Base-by-base conservation (phyloP, 345 rosid genomes). In the Theobroma cacao region DNA sequence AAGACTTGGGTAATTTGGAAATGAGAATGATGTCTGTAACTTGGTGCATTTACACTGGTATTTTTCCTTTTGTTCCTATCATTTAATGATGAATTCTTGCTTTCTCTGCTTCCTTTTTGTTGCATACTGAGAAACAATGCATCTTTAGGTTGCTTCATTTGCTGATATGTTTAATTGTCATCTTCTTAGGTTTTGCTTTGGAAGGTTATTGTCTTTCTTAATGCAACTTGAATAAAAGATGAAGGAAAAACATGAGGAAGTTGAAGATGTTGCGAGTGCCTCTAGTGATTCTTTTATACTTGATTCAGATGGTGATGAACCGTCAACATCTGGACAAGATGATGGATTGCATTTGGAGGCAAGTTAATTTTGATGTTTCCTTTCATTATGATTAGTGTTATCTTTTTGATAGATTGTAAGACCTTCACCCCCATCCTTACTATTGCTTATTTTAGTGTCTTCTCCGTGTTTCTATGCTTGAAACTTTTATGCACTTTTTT, bases 331-430 rank as follows among this genome's bases (percentile, higher is more conserved):
- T 2, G 90, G 87, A 79, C 82, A 82, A 76, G 94, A 90, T 75
- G 92, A 87, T 72, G 89, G 78, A 40, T 74, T 83, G 75, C 90
- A 82, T 79, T 85, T 83, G 24, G 91, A 92, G 97, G 99, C 83
- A 79, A 88, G 85, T 80, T 36, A 33, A 72, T 79, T 17, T 33
- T 58, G 53, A 68, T 80, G 30, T 72, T 56, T 74, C 58, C 22
- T 59, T 31, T 3, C 56, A 22, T 66, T 67, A 22, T 36, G 17
- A 36, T 52, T 43, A n/a, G 2, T 22, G 45, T 47, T 2, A 33
- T 9, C 24, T 18, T 72, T 58, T 61, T 31, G 10, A 58, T 74
- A 20, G 65, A 65, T 26, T 34, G 10, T 65, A 30, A 63, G 47
- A 7, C 22, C 3, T 52, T 80, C 12, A 30, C 65, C 7, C 12